phyloP scores from a whole-genome alignment of 495 filamentous ascomycete species.

The Aspergillus saccharolyticus region DNA sequence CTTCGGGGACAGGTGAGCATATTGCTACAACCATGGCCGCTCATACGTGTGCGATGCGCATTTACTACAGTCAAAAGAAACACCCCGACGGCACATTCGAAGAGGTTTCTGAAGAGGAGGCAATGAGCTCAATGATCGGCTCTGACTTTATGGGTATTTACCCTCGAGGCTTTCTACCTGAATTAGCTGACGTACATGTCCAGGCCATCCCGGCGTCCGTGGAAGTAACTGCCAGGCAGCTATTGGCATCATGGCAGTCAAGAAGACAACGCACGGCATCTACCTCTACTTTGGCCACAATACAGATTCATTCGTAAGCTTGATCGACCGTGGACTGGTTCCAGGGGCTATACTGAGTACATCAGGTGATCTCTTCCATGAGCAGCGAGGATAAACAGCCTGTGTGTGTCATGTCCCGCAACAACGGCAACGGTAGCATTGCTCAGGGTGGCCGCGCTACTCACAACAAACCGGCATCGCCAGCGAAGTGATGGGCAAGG shows the following conservation, averaged over 20 bases:
- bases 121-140: conserved; percentile 64
- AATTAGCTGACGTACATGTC: not conserved
- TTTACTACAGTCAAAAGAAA: conserved; percentile 63
- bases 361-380: conserved; percentile 78
- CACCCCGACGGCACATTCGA: conserved; percentile 54
- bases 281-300: conserved; percentile 88
- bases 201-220: conserved; percentile 68
- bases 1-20: conserved; percentile 93
- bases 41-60: conserved; percentile 65
- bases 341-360: conserved; percentile 13
- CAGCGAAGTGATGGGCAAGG: not conserved
- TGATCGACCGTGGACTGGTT: not conserved
- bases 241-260: conserved; percentile 79
- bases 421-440: conserved; percentile 29
- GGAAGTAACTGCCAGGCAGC: conserved; percentile 67
- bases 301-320: conserved; percentile 73
- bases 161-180: not conserved
- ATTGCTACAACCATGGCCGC: conserved; percentile 91
- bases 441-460: conserved; percentile 39
- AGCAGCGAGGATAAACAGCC: conserved; percentile 65
- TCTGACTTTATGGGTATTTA: conserved; percentile 68
- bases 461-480: conserved; percentile 19
- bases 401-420: conserved; percentile 78
- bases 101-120: conserved; percentile 63
- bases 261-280: conserved; percentile 64